These are phyloP conservation scores for Triticum monococcum DNA, from an alignment of 176 grass and related monocot genomes.

Conservation along the genomic window DNA sequence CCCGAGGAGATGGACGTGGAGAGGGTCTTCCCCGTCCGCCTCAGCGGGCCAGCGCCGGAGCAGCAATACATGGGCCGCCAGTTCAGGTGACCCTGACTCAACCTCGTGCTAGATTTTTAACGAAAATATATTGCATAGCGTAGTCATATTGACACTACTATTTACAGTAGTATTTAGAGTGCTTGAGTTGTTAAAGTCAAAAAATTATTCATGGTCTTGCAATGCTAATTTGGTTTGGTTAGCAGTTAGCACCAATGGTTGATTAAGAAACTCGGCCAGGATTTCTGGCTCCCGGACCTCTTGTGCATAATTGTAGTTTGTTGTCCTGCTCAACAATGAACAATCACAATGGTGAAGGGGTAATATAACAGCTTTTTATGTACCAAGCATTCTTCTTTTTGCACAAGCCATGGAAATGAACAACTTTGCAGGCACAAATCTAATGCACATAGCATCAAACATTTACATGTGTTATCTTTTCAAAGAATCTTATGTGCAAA, in stretches of 20 bases:
- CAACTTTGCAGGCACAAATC: background rate
- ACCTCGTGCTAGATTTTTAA: background rate
- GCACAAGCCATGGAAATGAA: background rate
- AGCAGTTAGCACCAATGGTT: background rate
- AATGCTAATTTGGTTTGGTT: background rate
- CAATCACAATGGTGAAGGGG: background rate
- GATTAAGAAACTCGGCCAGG: background rate
- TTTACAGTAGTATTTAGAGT: background rate
- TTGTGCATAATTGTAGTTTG: background rate
- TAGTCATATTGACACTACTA: background rate
- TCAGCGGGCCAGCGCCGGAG: background rate
- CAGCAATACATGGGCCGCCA: slow-evolving; percentile 55
- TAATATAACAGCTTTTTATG: background rate
- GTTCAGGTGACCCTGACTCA: slow-evolving; percentile 64
- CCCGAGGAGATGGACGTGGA: slow-evolving; percentile 73
- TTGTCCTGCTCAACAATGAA: background rate
- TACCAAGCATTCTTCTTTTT: background rate
- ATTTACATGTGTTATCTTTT: background rate
- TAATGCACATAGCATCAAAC: background rate
- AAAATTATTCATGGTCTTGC: no score
- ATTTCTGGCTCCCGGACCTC: background rate
- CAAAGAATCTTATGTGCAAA: background rate
- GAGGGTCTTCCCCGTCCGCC: slow-evolving; percentile 52
- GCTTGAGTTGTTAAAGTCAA: background rate
- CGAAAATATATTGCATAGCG: background rate